A percentile compares a stretch with the other conserved stretches of the same genome.
Evolutionary conservation across 2,329 filamentous ascomycete species (phyloP).

Genomic region (Penicillium digitatum): DNA sequence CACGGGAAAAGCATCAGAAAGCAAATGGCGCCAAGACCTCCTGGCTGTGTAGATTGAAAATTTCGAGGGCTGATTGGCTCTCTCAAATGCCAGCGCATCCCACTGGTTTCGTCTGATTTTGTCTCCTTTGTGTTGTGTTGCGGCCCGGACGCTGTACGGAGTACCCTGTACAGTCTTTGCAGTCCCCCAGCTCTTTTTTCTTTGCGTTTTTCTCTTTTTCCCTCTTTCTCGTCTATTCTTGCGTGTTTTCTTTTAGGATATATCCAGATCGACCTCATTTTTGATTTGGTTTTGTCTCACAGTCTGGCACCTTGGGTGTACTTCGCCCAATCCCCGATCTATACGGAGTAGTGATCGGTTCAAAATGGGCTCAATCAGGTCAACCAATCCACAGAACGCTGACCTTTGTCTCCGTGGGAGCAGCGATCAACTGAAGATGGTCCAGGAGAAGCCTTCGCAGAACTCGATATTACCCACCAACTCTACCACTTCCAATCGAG

Average conservation of each 20-base stretch:
- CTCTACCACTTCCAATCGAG: constrained; percentile 16
- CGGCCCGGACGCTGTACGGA: not conserved
- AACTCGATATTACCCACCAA: constrained; percentile 28
- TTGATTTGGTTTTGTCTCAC: not conserved
- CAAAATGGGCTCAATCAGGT: constrained; percentile 18
- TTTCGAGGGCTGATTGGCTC: constrained; percentile 1
- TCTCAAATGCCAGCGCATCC: constrained; percentile 3
- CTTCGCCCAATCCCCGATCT: not conserved
- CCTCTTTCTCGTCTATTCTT: not conserved
- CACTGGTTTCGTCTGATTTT: constrained; percentile 5
- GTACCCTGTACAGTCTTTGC: not conserved
- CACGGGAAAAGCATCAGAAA: not conserved
- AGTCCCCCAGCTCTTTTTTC: not conserved
- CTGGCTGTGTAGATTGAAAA: not conserved
- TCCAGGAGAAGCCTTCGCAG: constrained; percentile 16
- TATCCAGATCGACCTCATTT: too few relatives aligned
- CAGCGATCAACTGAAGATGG: constrained; percentile 1
- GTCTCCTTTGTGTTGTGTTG: not conserved
- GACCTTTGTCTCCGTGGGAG: not conserved
- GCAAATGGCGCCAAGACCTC: constrained; percentile 3
- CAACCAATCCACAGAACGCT: constrained; percentile 10
- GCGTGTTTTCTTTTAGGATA: not conserved
- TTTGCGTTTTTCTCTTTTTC: not conserved
- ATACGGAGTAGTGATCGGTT: not conserved
- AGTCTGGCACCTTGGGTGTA: not conserved